phyloP scores from a whole-genome alignment of 768 basidiomycete genomes.

The Lactarius sp. region DNA sequence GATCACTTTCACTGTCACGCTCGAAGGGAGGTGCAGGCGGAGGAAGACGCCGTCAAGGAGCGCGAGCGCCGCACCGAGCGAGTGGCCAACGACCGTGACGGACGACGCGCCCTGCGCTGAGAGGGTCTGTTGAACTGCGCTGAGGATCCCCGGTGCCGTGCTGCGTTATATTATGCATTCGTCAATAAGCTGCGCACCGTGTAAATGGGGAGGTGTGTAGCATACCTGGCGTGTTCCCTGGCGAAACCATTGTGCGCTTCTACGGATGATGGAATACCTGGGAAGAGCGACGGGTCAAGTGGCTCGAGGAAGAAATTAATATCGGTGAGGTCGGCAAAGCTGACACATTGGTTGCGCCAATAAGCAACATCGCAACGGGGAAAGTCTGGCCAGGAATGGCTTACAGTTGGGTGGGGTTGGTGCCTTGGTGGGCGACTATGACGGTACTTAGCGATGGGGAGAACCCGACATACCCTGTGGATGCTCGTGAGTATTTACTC shows the following conservation, averaged over 20 bases:
- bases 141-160: conserved; percentile 1
- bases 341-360: conserved; percentile 15
- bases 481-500: background rate
- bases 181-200: background rate
- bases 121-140: background rate
- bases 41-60: conserved; percentile 30
- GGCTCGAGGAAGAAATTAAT: conserved; percentile 34
- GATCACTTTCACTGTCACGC: conserved; percentile 19
- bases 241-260: conserved; percentile 46
- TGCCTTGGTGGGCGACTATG: conserved; percentile 39
- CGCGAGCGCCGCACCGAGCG: conserved; percentile 27
- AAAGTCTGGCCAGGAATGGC: background rate
- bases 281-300: conserved; percentile 43
- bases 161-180: background rate
- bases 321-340: conserved; percentile 41
- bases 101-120: background rate
- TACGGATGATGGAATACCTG: conserved; percentile 41
- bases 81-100: conserved; percentile 21
- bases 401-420: conserved; percentile 33
- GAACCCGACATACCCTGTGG: conserved; percentile 50
- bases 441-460: conserved; percentile 36
- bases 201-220: background rate
- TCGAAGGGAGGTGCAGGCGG: conserved; percentile 20
- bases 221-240: conserved; percentile 42
- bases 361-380: background rate